phyloP scores from a whole-genome alignment of 225 moss, liverwort and hornwort species.

The Pseudisothecium myosuroides region DNA sequence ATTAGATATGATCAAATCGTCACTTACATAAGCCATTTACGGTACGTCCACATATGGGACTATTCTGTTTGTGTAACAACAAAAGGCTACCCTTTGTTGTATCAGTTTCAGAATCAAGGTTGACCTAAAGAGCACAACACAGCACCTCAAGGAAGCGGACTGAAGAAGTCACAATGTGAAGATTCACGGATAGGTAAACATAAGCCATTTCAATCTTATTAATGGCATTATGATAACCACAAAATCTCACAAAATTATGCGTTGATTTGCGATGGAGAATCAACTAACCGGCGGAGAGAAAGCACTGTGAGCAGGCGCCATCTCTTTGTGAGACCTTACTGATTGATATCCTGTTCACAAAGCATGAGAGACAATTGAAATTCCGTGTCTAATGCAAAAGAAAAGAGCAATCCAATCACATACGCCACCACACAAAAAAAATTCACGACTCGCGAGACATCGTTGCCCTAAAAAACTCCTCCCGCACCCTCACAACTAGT shows the following conservation, averaged over 20 bases:
- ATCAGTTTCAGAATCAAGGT: background rate
- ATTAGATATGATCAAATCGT: background rate
- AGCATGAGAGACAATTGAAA: background rate
- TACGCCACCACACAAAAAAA: background rate
- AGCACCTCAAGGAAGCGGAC: background rate
- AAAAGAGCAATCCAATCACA: background rate
- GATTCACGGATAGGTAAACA: background rate
- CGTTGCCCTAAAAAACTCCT: background rate
- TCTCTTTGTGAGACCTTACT: conserved; percentile 1
- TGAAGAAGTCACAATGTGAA: background rate
- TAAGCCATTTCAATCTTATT: background rate
- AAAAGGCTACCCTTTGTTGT: background rate
- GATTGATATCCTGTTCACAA: background rate
- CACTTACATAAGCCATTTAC: background rate
- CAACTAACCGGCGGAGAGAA: conserved; percentile 28
- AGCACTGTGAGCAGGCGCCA: conserved; percentile 28
- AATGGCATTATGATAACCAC: background rate
- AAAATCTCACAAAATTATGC: background rate
- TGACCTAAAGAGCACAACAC: background rate
- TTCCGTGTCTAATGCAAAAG: background rate
- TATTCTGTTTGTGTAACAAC: background rate
- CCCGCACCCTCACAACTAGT: background rate
- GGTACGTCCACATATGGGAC: background rate
- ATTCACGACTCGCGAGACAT: background rate
- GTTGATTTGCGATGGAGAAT: background rate